Conservation (phyloP, 73 alveolate genomes). For the Paramecium bursaria region DNA sequence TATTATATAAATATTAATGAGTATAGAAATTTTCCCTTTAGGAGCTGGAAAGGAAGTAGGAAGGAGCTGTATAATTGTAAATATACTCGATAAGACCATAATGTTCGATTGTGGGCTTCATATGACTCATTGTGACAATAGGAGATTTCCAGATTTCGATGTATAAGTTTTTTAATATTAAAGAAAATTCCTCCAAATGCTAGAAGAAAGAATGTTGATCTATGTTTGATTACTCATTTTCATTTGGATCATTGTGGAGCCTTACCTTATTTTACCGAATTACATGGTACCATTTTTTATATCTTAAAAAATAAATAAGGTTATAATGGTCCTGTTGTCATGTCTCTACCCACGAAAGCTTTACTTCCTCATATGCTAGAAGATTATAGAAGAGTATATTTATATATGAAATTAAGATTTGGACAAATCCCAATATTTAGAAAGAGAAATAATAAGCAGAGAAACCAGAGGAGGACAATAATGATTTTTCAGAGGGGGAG, state of each 20-base stretch:
- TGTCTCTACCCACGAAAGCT: conserved; percentile 98
- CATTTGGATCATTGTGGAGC: conserved; percentile 99
- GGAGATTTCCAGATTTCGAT: conserved; percentile 93
- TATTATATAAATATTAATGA: neutral
- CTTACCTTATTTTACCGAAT: conserved; percentile 96
- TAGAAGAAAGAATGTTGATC: conserved; percentile 78
- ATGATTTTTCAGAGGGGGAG: too few species aligned
- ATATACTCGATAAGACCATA: conserved; percentile 83
- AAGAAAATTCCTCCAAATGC: conserved; percentile 66
- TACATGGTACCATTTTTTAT: conserved; percentile 73
- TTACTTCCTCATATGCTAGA: conserved; percentile 97
- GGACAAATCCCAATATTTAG: conserved; percentile 55
- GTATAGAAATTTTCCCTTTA: conserved; percentile 87
- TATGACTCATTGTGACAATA: conserved; percentile 86
- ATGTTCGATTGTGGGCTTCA: conserved; percentile 98
- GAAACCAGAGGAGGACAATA: conserved; percentile 62
- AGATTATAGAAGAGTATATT: conserved; percentile 88
- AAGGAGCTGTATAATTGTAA: conserved; percentile 93
- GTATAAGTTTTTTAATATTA: conserved; percentile 65
- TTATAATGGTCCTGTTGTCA: conserved; percentile 92
- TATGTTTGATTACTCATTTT: conserved; percentile 94
- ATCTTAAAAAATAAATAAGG: conserved; percentile 5
- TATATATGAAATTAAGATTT: neutral
- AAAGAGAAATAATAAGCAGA: conserved; percentile 32
- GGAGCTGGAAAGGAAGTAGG: conserved; percentile 99